phyloP scores from a whole-genome alignment of 2,329 filamentous ascomycete species.

The Pleurostoma richardsiae region DNA sequence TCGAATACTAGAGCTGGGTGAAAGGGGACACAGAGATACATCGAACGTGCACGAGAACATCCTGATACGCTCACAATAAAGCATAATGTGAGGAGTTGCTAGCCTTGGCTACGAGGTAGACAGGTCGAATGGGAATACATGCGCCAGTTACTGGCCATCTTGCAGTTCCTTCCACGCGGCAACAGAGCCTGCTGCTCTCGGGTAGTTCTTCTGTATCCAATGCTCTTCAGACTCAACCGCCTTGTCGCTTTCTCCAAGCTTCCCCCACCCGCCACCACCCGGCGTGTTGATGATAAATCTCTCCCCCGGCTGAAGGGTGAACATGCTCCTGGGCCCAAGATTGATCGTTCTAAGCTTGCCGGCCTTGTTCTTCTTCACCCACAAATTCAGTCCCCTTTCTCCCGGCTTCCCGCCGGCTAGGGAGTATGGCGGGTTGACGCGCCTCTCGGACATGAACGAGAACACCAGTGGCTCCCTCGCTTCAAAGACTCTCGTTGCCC shows the following conservation, averaged over 20 bases:
- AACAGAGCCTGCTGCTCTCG: background rate
- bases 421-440: background rate
- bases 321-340: conserved; percentile 1
- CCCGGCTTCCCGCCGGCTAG: conserved; percentile 2
- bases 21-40: no score
- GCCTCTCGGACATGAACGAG: background rate
- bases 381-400: background rate
- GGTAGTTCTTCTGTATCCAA: background rate
- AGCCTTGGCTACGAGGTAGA: no score
- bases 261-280: background rate
- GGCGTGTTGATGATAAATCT: conserved; percentile 1
- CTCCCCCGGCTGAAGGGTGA: conserved; percentile 3
- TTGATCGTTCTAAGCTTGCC: conserved; percentile 3
- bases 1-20: no score
- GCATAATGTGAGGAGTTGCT: no score
- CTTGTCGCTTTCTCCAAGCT: background rate
- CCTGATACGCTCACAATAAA: no score
- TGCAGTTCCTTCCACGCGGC: background rate
- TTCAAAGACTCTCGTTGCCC: conserved; percentile 9
- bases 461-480: background rate
- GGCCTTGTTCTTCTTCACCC: background rate
- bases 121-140: no score
- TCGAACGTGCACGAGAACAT: no score
- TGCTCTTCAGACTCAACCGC: background rate
- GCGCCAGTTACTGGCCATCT: background rate